phyloP scores from a whole-genome alignment of 257 asterid genomes.

The Solanum tarijense region DNA sequence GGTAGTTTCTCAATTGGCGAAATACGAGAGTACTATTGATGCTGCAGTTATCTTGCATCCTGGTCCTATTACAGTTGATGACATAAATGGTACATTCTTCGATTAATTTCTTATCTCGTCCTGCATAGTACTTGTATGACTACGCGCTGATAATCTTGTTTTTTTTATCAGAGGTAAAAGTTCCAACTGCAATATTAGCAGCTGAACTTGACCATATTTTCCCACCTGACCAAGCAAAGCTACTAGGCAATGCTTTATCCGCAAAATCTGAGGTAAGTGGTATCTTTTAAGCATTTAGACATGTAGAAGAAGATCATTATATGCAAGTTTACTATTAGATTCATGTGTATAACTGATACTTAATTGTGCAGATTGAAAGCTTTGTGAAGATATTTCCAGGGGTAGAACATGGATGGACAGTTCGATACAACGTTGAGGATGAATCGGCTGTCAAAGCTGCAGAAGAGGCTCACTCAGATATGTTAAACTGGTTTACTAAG shows the following conservation, averaged over 20 bases:
- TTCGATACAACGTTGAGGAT: slow-evolving; percentile 31
- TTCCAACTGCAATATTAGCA: slow-evolving; percentile 52
- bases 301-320: neutral
- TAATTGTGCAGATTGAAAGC: slow-evolving; percentile 41
- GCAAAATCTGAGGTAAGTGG: slow-evolving; percentile 33
- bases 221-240: slow-evolving; percentile 32
- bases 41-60: slow-evolving; percentile 70
- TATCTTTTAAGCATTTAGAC: neutral
- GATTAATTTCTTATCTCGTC: neutral
- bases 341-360: neutral
- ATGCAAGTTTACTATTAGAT: neutral
- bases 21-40: slow-evolving; percentile 28
- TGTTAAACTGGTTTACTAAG: slow-evolving; percentile 45
- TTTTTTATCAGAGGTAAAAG: slow-evolving; percentile 34
- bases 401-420: slow-evolving; percentile 57
- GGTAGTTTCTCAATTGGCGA: slow-evolving; percentile 40
- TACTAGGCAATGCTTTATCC: slow-evolving; percentile 27
- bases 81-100: slow-evolving; percentile 34
- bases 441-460: slow-evolving; percentile 42
- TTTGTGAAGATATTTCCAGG: slow-evolving; percentile 58
- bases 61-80: slow-evolving; percentile 42
- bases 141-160: neutral
- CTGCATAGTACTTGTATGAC: neutral
- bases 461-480: slow-evolving; percentile 46
- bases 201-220: slow-evolving; percentile 37